phyloP scores from a whole-genome alignment of 164 flowering plant species.

The Stephania yunnanensis region DNA sequence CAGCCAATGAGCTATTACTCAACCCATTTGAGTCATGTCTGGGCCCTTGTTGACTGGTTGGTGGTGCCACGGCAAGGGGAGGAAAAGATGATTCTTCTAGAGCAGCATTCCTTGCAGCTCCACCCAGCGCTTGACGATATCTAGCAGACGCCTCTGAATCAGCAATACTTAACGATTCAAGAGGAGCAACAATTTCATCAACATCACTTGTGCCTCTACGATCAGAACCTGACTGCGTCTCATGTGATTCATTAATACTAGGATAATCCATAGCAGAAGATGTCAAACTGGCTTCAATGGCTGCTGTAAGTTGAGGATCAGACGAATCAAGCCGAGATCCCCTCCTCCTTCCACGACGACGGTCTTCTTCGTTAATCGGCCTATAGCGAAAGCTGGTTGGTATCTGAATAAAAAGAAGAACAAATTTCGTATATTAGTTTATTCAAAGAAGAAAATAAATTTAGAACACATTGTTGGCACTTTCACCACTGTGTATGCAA shows the following conservation, averaged over 20 bases:
- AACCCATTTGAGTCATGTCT: slow-evolving; percentile 24
- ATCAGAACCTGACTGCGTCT: slow-evolving; percentile 23
- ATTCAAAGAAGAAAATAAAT: neutral
- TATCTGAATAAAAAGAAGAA: slow-evolving; percentile 40
- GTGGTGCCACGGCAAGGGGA: slow-evolving; percentile 49
- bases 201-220: slow-evolving; percentile 26
- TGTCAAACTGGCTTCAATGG: slow-evolving; percentile 65
- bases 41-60: slow-evolving; percentile 31
- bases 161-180: slow-evolving; percentile 44
- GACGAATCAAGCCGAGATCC: slow-evolving; percentile 42
- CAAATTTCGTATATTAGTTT: neutral
- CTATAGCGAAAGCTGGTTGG: slow-evolving; percentile 82
- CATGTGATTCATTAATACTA: slow-evolving; percentile 28
- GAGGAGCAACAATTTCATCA: slow-evolving; percentile 42
- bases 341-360: slow-evolving; percentile 44
- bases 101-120: slow-evolving; percentile 28
- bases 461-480: neutral
- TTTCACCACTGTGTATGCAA: neutral
- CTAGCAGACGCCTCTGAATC: slow-evolving; percentile 59
- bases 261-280: slow-evolving; percentile 31
- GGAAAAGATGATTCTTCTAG: slow-evolving; percentile 78
- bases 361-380: slow-evolving; percentile 48
- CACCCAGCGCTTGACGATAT: slow-evolving; percentile 70
- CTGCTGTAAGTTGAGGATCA: slow-evolving; percentile 53
- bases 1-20: slow-evolving; percentile 58